Conservation (phyloP, 2,329 filamentous ascomycete genomes). For the Torrubiellomyces zombiae region DNA sequence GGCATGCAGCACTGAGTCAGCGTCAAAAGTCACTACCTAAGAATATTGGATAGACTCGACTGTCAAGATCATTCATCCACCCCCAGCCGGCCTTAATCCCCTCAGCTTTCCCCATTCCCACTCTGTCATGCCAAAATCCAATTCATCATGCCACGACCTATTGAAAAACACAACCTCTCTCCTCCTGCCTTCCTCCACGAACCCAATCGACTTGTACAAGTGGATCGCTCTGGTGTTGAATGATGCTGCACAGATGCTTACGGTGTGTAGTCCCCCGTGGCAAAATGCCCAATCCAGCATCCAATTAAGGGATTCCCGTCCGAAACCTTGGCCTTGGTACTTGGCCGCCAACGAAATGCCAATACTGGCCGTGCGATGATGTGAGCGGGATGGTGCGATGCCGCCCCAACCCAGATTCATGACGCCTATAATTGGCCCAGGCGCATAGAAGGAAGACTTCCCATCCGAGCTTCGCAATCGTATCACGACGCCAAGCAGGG, state of each 20-base stretch:
- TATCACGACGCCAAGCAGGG: too few species aligned
- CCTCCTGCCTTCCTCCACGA: conserved; percentile 23
- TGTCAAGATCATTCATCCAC: too few species aligned
- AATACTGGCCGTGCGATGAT: conserved; percentile 11
- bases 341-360: conserved; percentile 17
- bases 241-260: conserved; percentile 21
- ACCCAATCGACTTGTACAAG: conserved; percentile 27
- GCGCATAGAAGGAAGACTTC: too few species aligned
- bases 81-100: conserved; percentile 1
- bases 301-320: conserved; percentile 28
- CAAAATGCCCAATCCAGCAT: conserved; percentile 27
- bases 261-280: conserved; percentile 24
- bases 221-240: conserved; percentile 24
- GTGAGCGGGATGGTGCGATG: conserved; percentile 3
- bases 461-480: too few species aligned
- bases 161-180: conserved; percentile 18
- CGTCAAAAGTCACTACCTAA: not conserved
- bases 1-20: not conserved
- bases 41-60: not conserved
- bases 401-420: conserved; percentile 8
- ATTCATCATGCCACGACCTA: conserved; percentile 18
- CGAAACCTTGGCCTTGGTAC: conserved; percentile 25
- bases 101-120: conserved; percentile 15
- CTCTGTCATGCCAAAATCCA: conserved; percentile 20
- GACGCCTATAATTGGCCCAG: conserved; percentile 8